Percentiles rank a stretch among this genome's conserved stretches.
Conservation (phyloP, 2,329 filamentous ascomycete genomes). For the Aspergillus sp. region DNA sequence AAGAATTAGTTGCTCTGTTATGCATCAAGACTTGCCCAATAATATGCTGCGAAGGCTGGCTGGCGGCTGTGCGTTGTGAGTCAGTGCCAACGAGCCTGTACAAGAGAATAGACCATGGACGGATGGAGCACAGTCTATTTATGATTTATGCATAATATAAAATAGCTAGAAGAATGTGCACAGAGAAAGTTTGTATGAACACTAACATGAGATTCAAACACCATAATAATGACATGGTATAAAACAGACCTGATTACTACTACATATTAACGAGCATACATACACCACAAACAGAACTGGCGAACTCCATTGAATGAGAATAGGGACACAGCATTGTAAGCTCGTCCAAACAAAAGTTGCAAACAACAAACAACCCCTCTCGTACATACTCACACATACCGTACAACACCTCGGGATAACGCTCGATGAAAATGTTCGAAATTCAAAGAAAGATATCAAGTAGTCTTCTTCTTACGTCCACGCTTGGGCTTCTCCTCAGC, state of each 20-base stretch:
- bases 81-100: neutral
- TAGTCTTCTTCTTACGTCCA: slow-evolving; percentile 21
- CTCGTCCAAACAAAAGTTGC: neutral
- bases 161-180: too few species aligned
- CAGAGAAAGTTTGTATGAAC: neutral
- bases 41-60: neutral
- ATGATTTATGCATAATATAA: too few species aligned
- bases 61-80: neutral
- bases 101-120: too few species aligned
- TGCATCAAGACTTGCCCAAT: neutral
- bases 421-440: neutral
- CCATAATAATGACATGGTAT: neutral
- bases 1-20: neutral
- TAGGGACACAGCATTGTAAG: neutral
- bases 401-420: neutral
- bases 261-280: slow-evolving; percentile 18
- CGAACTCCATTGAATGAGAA: neutral
- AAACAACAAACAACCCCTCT: neutral
- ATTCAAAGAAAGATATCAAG: slow-evolving; percentile 3
- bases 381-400: neutral
- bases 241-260: slow-evolving; percentile 10
- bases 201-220: neutral
- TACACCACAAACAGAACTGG: slow-evolving; percentile 12
- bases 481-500: slow-evolving; percentile 26
- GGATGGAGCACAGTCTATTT: too few species aligned